Base-by-base conservation (phyloP, 495 filamentous ascomycete genomes). In the Lentithecium fluviatile region DNA sequence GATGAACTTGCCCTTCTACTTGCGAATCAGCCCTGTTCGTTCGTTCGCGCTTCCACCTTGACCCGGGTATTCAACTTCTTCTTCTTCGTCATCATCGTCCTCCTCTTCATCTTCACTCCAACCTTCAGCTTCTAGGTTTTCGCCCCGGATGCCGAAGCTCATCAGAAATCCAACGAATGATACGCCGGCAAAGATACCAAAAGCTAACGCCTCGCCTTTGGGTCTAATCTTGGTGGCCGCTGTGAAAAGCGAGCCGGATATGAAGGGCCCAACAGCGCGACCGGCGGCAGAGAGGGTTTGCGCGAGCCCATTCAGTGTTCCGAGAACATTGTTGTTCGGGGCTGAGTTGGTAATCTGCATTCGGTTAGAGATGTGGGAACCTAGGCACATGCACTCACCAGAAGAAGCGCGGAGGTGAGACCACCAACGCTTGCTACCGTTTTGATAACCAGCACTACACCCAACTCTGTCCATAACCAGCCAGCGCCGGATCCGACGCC, bases 211-310 rank as follows among this genome's bases (percentile, higher is more conserved):
- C 75, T 96, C 93, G n/a, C 93, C 92, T 65, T 90, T 93, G 0
- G 85, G 86, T 15, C 79, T 73, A 32, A 95, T 77, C 24, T 81
- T 76, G 0, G 83, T 84, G 0, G 87, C 83, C 0, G 89, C 73
- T 0, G 90, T 86, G 71, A 95, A 97, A 0, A 98, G 75, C 2
- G 84, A 83, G 1, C 94, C 94, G 0, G 89, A 90, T 3, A 96
- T 74, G 70, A 97, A 91, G 0, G 94, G 94, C 0, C 94, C 95
- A 0, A 89, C 80, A 29, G 93, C 90, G 48, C 94, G 84, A 21
- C 94, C 94, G 1, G 88, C 93, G 0, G 95, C 94, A 7, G 90
- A 94, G 2, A 98, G 83, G 0, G 91, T 95, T 73, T 98, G 94
- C 2, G 94, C 94, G 19, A 98, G 84, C 26, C 94, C 94, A 62